A percentile compares a stretch with the other conserved stretches of the same genome.
Conservation (phyloP, 2,329 filamentous ascomycete genomes). For the Nemania bipapillata region DNA sequence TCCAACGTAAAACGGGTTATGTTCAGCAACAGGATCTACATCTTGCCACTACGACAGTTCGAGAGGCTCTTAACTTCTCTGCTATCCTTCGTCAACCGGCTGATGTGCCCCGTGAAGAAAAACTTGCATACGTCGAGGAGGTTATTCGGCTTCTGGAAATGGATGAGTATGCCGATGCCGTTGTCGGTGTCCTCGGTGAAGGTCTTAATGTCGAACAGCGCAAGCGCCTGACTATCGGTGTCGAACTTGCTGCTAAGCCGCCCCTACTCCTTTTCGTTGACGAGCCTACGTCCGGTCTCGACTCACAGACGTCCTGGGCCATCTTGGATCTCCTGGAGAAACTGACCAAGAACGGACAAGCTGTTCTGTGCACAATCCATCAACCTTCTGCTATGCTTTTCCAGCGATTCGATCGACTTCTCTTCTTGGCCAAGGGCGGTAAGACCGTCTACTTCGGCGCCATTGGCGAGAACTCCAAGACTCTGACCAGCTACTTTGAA, state of each 20-base stretch:
- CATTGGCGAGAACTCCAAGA: constrained; percentile 75
- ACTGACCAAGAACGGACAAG: constrained; percentile 86
- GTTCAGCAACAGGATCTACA: constrained; percentile 94
- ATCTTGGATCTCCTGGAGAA: constrained; percentile 90
- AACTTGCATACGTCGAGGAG: constrained; percentile 87
- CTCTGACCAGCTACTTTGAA: constrained; percentile 79
- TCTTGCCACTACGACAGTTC: constrained; percentile 82
- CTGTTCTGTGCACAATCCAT: constrained; percentile 96
- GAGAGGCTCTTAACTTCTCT: constrained; percentile 87
- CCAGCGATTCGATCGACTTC: constrained; percentile 84
- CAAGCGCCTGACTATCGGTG: constrained; percentile 88
- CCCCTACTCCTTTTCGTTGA: constrained; percentile 90
- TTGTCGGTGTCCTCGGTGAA: constrained; percentile 90
- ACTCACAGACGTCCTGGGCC: constrained; percentile 92
- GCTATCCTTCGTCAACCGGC: constrained; percentile 85
- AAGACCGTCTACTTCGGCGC: constrained; percentile 84
- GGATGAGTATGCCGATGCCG: constrained; percentile 87
- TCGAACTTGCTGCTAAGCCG: constrained; percentile 94
- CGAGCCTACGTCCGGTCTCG: constrained; percentile 92
- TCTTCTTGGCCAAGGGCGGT: constrained; percentile 81
- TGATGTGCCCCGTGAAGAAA: constrained; percentile 76
- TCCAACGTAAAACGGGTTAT: constrained; percentile 92
- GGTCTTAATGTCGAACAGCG: constrained; percentile 78
- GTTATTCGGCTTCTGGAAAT: constrained; percentile 92
- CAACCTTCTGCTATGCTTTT: constrained; percentile 97